Evolutionary conservation across 2,329 filamentous ascomycete genomes (phyloP), one percentile per base, ranked within the genome.

Genomic region (Clonostachys solani): DNA sequence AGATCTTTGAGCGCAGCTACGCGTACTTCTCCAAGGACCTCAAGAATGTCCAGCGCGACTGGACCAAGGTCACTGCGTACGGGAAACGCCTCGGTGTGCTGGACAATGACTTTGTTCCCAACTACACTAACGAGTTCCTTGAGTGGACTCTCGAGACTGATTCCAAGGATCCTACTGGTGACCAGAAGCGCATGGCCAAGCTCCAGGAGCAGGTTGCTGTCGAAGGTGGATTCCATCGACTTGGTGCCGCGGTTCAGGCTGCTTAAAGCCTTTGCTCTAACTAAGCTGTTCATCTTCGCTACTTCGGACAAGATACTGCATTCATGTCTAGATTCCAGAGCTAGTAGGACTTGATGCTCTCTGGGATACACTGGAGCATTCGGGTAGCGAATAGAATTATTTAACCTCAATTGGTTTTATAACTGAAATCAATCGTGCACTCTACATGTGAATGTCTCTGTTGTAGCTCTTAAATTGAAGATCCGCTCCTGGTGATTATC

Each of bases 1-100:
- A 89, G 75, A 89, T 91, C 65, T 90, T 87, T 58, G 86, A 90
- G 75, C 82, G 86, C 50, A 87, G 82, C 56, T 91, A 81, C 57
- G 86, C 86, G 17, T 90, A 89, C 73, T 87, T 90, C 64, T 87
- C 81, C 49, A 76, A 76, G 53, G 86, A 90, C 54, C 60, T 90
- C 53, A 85, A 87, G 78, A 91, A 91, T 54, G 86, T 91, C 6
- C 55, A 65, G 46, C 79, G 87, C 43, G 87, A 91, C 68, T 91
- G 87, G 87, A 66, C 75, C 49, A 90, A 91, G 74, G 87, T 90
- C 12, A 90, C 87, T 42, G 75, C 73, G 52, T 91, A 91, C 60
- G 86, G 87, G 33, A 88, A 89, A 74, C 74, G 86, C 4, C 73
- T 91, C 3, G 83, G 79, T 4, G 83, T 91, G 19, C 60, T 91